Conservation (phyloP, 768 basidiomycete genomes). For the Trametes cubensis region DNA sequence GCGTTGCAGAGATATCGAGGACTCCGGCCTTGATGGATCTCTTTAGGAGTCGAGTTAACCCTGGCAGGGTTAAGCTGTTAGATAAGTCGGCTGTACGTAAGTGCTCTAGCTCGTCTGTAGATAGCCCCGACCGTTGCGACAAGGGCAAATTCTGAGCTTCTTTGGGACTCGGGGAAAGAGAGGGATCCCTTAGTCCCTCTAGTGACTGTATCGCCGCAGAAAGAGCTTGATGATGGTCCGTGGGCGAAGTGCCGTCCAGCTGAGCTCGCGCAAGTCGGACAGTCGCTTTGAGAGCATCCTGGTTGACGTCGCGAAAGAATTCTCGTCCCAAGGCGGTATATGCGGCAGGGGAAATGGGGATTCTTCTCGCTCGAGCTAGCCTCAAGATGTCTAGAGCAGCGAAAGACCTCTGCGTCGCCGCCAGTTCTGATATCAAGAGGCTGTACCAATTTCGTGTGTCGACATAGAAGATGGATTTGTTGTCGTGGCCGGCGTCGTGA, state of each 20-base stretch:
- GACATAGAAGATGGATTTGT: background rate
- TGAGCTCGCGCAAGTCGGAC: too few relatives aligned
- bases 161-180: too few relatives aligned
- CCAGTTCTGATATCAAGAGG: slow-evolving; percentile 46
- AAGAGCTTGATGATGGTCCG: too few relatives aligned
- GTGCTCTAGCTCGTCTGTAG: background rate
- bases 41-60: background rate
- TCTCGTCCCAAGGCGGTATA: slow-evolving; percentile 28
- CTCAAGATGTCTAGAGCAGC: slow-evolving; percentile 53
- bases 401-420: slow-evolving; percentile 39
- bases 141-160: too few relatives aligned
- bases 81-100: background rate
- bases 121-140: background rate
- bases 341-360: slow-evolving; percentile 40
- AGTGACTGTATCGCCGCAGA: too few relatives aligned
- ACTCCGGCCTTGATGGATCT: background rate
- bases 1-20: background rate
- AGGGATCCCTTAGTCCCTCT: too few relatives aligned
- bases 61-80: background rate
- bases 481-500: background rate
- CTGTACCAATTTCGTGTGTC: slow-evolving; percentile 33
- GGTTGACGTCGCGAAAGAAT: background rate
- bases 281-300: too few relatives aligned
- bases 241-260: too few relatives aligned
- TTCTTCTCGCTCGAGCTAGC: slow-evolving; percentile 32